A percentile compares a stretch with the other conserved stretches of the same genome.
These are phyloP conservation scores for Euphorbia pulcherrima DNA, from an alignment of 345 rosid genomes.

Conservation along the genomic window DNA sequence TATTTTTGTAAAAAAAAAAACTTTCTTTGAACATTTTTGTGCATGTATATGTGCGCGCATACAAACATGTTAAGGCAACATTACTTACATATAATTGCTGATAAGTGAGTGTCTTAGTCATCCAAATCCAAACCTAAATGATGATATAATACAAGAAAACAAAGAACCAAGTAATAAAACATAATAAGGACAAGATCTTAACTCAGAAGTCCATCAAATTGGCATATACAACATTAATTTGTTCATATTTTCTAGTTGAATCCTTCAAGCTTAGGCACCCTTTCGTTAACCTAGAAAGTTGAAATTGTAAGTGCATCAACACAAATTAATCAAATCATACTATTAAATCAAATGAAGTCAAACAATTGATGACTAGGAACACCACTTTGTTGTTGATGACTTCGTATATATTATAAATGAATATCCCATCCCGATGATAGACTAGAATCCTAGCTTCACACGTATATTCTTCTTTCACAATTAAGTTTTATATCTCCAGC, in stretches of 20 bases:
- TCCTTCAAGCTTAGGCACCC: neutral
- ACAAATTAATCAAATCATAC: too few relatives aligned
- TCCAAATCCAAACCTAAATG: constrained; percentile 2
- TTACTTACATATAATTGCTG: neutral
- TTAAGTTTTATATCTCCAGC: too few relatives aligned
- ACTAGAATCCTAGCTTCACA: neutral
- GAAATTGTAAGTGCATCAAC: neutral
- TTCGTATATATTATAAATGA: neutral
- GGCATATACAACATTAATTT: neutral
- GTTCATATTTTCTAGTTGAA: neutral
- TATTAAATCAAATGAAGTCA: too few relatives aligned
- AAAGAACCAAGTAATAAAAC: neutral
- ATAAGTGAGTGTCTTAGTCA: neutral
- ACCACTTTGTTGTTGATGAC: neutral
- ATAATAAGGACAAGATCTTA: constrained; percentile 6
- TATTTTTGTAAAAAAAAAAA: too few relatives aligned
- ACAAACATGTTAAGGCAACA: neutral
- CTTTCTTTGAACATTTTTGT: neutral
- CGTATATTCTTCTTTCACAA: neutral
- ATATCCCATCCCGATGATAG: too few relatives aligned
- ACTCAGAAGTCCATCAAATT: neutral
- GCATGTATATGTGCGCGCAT: neutral
- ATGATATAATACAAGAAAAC: neutral
- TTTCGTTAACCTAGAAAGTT: neutral
- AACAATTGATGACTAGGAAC: constrained; percentile 5